These are phyloP conservation scores for Gaeumannomyces sp. DNA, from an alignment of 2,329 filamentous ascomycete genomes.

Conservation along the genomic window DNA sequence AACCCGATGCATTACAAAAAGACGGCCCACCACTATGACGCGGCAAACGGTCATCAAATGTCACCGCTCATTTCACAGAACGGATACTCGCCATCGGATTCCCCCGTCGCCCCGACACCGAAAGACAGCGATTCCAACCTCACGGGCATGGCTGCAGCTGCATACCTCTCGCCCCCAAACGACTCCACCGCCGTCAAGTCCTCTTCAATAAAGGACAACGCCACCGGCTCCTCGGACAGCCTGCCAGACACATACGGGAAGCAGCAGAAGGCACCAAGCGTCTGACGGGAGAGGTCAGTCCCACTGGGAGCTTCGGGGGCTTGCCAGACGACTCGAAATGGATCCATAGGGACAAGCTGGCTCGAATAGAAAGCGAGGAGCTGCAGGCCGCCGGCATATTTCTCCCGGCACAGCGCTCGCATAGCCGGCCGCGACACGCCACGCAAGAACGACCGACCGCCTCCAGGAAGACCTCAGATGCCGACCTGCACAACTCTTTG, in stretches of 20 bases:
- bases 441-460: not conserved
- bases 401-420: constrained; percentile 46
- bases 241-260: constrained; percentile 35
- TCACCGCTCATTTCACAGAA: constrained; percentile 13
- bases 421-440: constrained; percentile 27
- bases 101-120: not conserved
- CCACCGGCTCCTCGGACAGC: constrained; percentile 36
- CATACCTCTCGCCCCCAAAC: constrained; percentile 14
- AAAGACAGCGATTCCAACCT: not conserved
- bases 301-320: no score
- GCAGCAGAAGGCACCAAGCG: constrained; percentile 5
- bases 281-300: not conserved
- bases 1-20: constrained; percentile 14
- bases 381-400: constrained; percentile 71
- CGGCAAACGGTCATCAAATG: constrained; percentile 14
- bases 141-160: constrained; percentile 12
- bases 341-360: constrained; percentile 82
- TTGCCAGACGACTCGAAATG: constrained; percentile 58
- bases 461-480: constrained; percentile 22
- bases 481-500: constrained; percentile 14
- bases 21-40: constrained; percentile 10
- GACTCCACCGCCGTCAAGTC: constrained; percentile 26
- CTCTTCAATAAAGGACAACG: constrained; percentile 32
- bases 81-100: constrained; percentile 13
- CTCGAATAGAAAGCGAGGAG: constrained; percentile 73